Evolutionary conservation across 176 grass and related monocot genomes (phyloP).

Genomic region (Oryza meridionalis): DNA sequence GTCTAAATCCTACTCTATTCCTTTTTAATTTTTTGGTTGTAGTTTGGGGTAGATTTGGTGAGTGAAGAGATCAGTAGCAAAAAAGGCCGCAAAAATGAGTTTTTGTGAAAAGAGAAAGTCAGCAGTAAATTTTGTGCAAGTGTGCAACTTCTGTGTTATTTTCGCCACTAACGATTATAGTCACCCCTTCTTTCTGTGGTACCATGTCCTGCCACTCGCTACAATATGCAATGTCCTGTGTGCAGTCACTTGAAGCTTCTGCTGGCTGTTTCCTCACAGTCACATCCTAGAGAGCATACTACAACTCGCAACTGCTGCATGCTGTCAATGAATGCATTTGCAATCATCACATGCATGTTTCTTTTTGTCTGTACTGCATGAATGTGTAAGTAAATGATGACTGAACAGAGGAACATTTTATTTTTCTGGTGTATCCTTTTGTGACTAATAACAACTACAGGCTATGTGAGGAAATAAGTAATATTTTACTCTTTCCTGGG

Average conservation of each 20-base stretch:
- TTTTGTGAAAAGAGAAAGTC: background rate
- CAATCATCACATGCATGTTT: constrained; percentile 8
- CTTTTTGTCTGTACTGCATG: background rate
- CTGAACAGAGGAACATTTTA: background rate
- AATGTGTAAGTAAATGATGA: background rate
- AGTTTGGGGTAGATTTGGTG: background rate
- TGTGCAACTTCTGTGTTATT: background rate
- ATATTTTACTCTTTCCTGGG: background rate
- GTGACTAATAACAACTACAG: background rate
- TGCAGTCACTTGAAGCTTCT: background rate
- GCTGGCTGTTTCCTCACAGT: background rate
- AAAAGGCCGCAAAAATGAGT: background rate
- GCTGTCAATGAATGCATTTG: constrained; percentile 11
- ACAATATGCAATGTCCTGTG: no score
- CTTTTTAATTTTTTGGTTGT: background rate
- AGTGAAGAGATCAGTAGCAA: background rate
- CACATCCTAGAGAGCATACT: background rate
- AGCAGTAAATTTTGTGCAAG: background rate
- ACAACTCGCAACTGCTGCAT: background rate
- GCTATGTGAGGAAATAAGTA: background rate
- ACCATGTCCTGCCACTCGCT: no score
- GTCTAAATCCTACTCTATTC: background rate
- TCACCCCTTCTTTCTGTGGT: background rate
- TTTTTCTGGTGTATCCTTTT: background rate
- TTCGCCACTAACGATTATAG: background rate